Percentiles rank a stretch among this genome's conserved stretches.
Conservation (phyloP, 345 rosid species). For the Salix caprea region DNA sequence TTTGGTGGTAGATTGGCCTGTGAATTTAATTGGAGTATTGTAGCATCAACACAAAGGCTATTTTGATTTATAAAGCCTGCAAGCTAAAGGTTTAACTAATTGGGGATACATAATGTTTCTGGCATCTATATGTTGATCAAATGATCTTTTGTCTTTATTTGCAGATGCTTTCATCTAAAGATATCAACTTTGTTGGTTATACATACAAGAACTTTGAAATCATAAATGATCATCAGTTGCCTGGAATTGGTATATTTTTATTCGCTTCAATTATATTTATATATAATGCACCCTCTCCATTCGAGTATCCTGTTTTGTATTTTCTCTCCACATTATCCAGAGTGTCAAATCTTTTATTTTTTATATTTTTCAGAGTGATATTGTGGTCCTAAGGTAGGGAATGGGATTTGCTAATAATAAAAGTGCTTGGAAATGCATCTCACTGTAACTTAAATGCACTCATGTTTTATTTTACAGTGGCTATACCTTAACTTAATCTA, state of each 20-base stretch:
- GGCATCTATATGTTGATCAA: background rate
- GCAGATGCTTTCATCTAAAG: conserved; percentile 30
- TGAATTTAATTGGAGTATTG: background rate
- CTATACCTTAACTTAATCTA: background rate
- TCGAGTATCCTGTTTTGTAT: background rate
- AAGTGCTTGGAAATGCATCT: background rate
- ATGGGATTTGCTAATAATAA: background rate
- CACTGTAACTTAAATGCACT: background rate
- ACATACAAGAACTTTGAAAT: conserved; percentile 37
- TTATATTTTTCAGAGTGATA: background rate
- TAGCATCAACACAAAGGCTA: background rate
- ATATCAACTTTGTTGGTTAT: conserved; percentile 33
- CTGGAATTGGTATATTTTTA: conserved; percentile 25
- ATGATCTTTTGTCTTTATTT: conserved; percentile 7
- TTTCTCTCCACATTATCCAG: background rate
- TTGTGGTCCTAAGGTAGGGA: background rate
- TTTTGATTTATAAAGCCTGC: background rate
- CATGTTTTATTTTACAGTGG: background rate
- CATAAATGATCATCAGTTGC: conserved; percentile 28
- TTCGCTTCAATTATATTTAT: background rate
- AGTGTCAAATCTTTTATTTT: background rate
- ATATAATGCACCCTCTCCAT: background rate
- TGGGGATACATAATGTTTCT: background rate
- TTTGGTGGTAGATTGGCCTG: background rate
- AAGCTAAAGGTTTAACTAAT: background rate